A percentile compares a stretch with the other conserved stretches of the same genome.
phyloP scores from a whole-genome alignment of 163 green algal genomes.

The Coccomyxa subellipsoidea region DNA sequence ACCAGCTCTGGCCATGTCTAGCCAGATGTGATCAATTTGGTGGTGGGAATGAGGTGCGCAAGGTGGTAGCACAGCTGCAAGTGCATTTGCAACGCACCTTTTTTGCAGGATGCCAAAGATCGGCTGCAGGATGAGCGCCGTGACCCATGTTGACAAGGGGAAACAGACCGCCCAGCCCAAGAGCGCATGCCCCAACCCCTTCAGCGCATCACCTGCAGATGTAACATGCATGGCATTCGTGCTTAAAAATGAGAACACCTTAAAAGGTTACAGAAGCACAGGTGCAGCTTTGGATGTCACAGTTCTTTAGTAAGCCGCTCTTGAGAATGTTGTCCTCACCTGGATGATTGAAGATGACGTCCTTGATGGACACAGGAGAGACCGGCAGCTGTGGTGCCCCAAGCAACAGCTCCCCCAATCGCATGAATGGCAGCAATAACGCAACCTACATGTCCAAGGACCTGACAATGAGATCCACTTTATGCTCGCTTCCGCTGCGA shows the following conservation, averaged over 20 bases:
- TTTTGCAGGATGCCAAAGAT: background rate
- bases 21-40: too few relatives aligned
- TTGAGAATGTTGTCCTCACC: background rate
- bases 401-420: conserved; percentile 22
- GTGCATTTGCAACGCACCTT: background rate
- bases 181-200: background rate
- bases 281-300: background rate
- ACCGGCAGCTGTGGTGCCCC: conserved; percentile 11
- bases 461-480: background rate
- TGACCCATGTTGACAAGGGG: background rate
- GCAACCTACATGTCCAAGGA: conserved; percentile 11
- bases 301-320: background rate
- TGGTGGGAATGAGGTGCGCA: too few relatives aligned
- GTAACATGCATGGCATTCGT: background rate
- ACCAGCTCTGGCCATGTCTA: too few relatives aligned
- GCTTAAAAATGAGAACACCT: background rate
- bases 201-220: background rate
- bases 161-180: background rate
- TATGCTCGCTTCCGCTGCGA: too few relatives aligned
- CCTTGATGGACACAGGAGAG: conserved; percentile 15
- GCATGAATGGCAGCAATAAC: conserved; percentile 25
- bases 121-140: background rate
- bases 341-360: conserved; percentile 12
- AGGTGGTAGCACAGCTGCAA: background rate
- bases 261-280: background rate